A percentile compares a stretch with the other conserved stretches of the same genome.
phyloP scores from a whole-genome alignment of 2,329 filamentous ascomycete species.

The Cytospora piceicola region DNA sequence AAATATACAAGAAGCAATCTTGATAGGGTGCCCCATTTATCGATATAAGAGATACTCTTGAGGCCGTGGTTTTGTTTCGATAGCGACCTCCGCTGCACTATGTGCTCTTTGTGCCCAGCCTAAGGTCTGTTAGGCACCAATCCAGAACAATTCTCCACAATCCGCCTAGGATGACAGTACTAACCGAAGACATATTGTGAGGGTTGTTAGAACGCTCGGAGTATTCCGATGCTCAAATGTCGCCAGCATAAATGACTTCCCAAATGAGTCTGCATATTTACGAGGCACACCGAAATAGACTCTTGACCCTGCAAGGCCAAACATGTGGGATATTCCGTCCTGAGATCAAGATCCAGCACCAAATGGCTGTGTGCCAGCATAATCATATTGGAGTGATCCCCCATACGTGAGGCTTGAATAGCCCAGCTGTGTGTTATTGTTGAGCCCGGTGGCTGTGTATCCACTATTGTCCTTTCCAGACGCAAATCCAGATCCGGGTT shows the following conservation, averaged over 20 bases:
- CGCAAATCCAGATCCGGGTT: neutral
- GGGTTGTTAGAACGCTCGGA: neutral
- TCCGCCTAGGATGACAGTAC: neutral
- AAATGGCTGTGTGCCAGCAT: conserved; percentile 27
- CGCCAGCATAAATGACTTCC: neutral
- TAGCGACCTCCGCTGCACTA: too few relatives aligned
- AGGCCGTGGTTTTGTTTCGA: too few relatives aligned
- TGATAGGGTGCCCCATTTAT: neutral
- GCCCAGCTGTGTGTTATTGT: conserved; percentile 22
- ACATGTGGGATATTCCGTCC: neutral
- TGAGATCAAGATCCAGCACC: conserved; percentile 5
- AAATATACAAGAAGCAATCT: neutral
- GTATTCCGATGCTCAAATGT: neutral
- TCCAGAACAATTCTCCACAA: neutral
- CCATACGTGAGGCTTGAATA: conserved; percentile 31
- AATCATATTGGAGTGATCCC: conserved; percentile 30
- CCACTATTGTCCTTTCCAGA: conserved; percentile 31
- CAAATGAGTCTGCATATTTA: neutral
- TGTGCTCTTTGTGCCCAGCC: too few relatives aligned
- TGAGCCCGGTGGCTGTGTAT: conserved; percentile 29
- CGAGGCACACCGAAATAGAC: neutral
- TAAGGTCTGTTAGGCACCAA: neutral
- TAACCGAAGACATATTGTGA: neutral
- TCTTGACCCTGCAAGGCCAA: neutral
- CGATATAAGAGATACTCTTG: too few relatives aligned